Evolutionary conservation across 306 rosid genomes (phyloP).

Genomic region (Potentilla sterilis): DNA sequence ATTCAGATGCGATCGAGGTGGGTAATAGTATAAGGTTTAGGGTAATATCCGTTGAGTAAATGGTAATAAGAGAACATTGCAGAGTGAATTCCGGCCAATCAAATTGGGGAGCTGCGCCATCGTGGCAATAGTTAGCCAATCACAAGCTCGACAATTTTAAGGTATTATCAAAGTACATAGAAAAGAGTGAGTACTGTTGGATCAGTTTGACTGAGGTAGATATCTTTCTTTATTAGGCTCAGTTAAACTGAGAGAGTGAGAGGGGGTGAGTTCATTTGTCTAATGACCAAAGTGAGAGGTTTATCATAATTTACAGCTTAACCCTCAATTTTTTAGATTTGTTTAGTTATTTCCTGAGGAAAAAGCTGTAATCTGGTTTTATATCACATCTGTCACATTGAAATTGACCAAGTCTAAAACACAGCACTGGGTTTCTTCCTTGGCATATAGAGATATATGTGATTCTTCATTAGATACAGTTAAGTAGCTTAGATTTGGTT

Average conservation of each 20-base stretch:
- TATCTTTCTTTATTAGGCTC: constrained; percentile 35
- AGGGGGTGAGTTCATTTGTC: constrained; percentile 31
- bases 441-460: not conserved
- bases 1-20: constrained; percentile 38
- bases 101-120: constrained; percentile 50
- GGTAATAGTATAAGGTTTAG: constrained; percentile 28
- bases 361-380: not conserved
- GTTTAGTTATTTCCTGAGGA: not conserved
- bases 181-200: constrained; percentile 14
- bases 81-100: constrained; percentile 45
- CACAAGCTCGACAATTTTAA: constrained; percentile 85
- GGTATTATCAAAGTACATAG: constrained; percentile 55
- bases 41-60: constrained; percentile 46
- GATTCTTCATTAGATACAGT: not conserved
- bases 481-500: not conserved
- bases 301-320: not conserved
- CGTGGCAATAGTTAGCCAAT: constrained; percentile 69
- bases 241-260: constrained; percentile 23
- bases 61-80: constrained; percentile 13
- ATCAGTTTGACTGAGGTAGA: constrained; percentile 2
- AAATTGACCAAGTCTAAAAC: not conserved
- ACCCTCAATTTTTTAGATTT: not conserved
- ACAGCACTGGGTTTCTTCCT: not conserved
- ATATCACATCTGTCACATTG: not conserved
- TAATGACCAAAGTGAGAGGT: not conserved